Conservation (phyloP, 257 asterid genomes). For the Primulina tabacum region DNA sequence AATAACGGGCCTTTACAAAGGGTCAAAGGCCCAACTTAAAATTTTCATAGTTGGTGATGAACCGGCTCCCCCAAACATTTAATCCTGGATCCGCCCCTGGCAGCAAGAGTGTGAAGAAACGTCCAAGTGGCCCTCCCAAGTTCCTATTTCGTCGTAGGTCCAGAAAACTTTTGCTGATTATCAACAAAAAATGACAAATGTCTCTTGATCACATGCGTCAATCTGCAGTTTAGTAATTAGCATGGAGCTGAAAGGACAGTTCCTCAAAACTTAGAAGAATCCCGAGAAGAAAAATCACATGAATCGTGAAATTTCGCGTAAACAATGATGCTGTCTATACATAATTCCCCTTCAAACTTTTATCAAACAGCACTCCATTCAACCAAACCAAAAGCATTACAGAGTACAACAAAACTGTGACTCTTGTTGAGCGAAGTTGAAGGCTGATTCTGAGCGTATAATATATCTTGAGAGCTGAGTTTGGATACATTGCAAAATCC, state of each 20-base stretch:
- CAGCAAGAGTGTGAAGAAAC: too few relatives aligned
- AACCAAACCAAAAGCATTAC: background rate
- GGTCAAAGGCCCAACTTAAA: too few relatives aligned
- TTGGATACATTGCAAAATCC: background rate
- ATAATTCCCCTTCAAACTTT: constrained; percentile 33
- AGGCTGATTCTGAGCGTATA: background rate
- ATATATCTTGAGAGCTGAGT: background rate
- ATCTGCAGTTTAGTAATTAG: constrained; percentile 3
- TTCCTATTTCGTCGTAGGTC: constrained; percentile 70
- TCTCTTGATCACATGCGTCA: background rate
- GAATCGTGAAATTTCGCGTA: background rate
- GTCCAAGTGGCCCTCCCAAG: constrained; percentile 99
- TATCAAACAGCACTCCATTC: constrained; percentile 40
- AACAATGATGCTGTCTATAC: background rate
- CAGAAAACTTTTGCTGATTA: constrained; percentile 45
- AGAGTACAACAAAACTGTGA: too few relatives aligned
- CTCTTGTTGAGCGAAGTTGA: too few relatives aligned
- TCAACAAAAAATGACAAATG: background rate
- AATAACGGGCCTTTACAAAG: too few relatives aligned
- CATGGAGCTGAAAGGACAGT: background rate
- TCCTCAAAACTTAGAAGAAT: background rate
- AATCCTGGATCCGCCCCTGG: too few relatives aligned
- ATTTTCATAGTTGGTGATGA: too few relatives aligned
- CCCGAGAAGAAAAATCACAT: background rate
- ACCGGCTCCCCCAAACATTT: too few relatives aligned